Percentiles rank a stretch among this genome's conserved stretches.
Conservation (phyloP, 2,329 filamentous ascomycete species). For the Cladosporium sp. region DNA sequence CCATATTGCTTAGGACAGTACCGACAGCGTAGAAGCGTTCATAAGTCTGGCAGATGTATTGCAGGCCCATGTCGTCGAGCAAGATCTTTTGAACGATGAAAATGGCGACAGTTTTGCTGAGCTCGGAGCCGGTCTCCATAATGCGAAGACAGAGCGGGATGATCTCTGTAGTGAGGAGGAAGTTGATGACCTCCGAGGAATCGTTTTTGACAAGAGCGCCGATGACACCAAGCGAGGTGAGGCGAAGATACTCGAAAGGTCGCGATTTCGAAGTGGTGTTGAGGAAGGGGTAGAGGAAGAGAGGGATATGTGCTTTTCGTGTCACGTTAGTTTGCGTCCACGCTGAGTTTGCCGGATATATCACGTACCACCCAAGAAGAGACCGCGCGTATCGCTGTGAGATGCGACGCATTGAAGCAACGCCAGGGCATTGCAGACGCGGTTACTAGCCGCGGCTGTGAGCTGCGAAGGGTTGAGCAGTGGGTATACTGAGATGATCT, state of each 20-base stretch:
- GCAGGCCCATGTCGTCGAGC: constrained; percentile 90
- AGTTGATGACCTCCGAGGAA: constrained; percentile 97
- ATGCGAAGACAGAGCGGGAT: constrained; percentile 96
- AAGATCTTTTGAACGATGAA: constrained; percentile 99
- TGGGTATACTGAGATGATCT: constrained; percentile 98
- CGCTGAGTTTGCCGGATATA: neutral
- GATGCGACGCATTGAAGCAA: constrained; percentile 95
- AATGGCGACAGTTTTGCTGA: constrained; percentile 98
- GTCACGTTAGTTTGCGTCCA: neutral
- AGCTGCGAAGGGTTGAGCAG: constrained; percentile 94
- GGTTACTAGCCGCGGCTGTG: constrained; percentile 93
- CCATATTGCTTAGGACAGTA: constrained; percentile 97
- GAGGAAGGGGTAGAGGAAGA: constrained; percentile 96
- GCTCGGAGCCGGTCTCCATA: constrained; percentile 97
- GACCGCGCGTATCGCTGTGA: constrained; percentile 88
- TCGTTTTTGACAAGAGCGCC: constrained; percentile 98
- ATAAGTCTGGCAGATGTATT: constrained; percentile 98
- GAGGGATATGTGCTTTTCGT: constrained; percentile 78
- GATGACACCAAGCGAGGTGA: constrained; percentile 94
- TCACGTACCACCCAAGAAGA: constrained; percentile 81
- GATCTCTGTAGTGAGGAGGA: constrained; percentile 95
- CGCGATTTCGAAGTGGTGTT: constrained; percentile 98
- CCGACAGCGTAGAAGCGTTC: constrained; percentile 98
- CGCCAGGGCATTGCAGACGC: constrained; percentile 94
- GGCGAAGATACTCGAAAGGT: constrained; percentile 92